Evolutionary conservation across 2,329 filamentous ascomycete genomes (phyloP).

Genomic region (Claviceps sorghi): DNA sequence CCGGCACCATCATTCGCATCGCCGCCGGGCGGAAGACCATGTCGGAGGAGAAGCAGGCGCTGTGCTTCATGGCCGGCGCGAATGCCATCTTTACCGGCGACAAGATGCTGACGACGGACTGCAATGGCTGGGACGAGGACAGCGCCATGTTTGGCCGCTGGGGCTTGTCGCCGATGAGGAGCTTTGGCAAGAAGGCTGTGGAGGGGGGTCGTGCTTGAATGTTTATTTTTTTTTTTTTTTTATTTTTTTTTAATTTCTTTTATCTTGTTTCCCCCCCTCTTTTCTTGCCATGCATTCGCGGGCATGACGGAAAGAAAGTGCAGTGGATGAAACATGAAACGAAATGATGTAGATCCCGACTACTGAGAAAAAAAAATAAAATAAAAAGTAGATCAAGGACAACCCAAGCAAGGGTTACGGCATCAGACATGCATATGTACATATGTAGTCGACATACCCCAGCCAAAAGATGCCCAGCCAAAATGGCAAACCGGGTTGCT

Average conservation of each 20-base stretch:
- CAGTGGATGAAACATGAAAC: no score
- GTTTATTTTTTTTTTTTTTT: no score
- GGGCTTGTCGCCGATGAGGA: conserved; percentile 67
- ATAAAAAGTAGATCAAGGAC: background rate
- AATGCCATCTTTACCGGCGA: conserved; percentile 94
- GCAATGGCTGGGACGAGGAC: conserved; percentile 84
- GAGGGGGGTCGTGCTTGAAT: conserved; percentile 7
- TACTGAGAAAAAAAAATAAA: background rate
- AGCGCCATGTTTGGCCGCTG: conserved; percentile 68
- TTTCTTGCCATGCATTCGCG: no score
- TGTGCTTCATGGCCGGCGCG: conserved; percentile 81
- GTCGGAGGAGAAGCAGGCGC: conserved; percentile 73
- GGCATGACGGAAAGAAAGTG: no score
- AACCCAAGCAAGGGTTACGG: no score
- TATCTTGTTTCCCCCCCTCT: no score
- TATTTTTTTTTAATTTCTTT: no score
- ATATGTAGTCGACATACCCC: no score
- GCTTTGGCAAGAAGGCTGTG: conserved; percentile 23
- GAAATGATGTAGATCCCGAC: no score
- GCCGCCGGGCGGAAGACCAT: conserved; percentile 75
- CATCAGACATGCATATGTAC: no score
- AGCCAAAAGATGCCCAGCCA: no score
- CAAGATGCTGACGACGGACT: conserved; percentile 89
- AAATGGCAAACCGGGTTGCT: no score
- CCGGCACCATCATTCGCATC: conserved; percentile 70